phyloP scores from a whole-genome alignment of 177 flowering plant species.

The Telopea speciosissima region DNA sequence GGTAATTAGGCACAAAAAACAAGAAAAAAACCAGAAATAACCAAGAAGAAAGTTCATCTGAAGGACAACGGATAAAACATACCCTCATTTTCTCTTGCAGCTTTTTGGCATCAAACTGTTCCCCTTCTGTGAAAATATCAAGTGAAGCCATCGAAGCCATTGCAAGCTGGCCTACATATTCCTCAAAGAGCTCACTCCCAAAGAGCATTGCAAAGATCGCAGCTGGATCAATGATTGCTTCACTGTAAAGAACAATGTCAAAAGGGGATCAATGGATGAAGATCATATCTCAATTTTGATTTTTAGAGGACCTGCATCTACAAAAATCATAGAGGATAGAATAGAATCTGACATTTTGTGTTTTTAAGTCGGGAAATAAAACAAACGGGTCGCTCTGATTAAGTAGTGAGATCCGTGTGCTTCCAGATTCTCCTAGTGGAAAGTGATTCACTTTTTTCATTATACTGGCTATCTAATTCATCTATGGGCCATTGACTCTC shows the following conservation, averaged over 20 bases:
- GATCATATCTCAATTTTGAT: not conserved
- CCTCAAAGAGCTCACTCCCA: slow-evolving; percentile 99
- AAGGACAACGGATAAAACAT: slow-evolving; percentile 12
- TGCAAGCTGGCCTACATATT: slow-evolving; percentile 96
- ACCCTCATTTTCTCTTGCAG: slow-evolving; percentile 96
- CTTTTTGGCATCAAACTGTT: slow-evolving; percentile 76
- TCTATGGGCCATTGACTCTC: too few relatives aligned
- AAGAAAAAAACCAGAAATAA: too few relatives aligned
- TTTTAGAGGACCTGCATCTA: not conserved
- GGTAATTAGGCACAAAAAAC: too few relatives aligned
- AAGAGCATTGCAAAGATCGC: slow-evolving; percentile 99
- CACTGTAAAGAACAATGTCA: slow-evolving; percentile 41
- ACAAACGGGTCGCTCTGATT: too few relatives aligned
- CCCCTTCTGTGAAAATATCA: slow-evolving; percentile 82
- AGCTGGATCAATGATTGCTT: slow-evolving; percentile 93
- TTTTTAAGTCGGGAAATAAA: too few relatives aligned
- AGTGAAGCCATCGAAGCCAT: slow-evolving; percentile 99
- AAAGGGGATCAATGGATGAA: not conserved
- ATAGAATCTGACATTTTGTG: not conserved
- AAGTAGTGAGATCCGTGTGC: too few relatives aligned
- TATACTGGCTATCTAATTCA: too few relatives aligned
- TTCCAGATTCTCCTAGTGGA: too few relatives aligned
- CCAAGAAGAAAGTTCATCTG: not conserved
- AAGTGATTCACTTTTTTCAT: too few relatives aligned
- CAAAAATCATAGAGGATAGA: not conserved